Evolutionary conservation across 345 rosid species (phyloP), one percentile per base, ranked within the genome.

Genomic region (Hypericum androsaemum): DNA sequence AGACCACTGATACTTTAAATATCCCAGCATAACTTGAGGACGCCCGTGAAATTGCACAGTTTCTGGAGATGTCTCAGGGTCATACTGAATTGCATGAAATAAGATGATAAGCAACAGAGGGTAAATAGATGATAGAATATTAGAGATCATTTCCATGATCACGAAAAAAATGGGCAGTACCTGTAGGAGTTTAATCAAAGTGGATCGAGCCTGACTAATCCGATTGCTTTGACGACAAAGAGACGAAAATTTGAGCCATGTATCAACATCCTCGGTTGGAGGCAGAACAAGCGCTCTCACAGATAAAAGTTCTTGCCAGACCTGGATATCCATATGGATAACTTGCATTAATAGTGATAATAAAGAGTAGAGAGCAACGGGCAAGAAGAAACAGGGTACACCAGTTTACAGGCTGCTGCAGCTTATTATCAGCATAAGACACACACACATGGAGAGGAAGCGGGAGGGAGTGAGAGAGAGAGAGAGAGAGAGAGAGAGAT

Each of bases 171-270:
- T 35, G 43, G 40, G 10, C 50, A 1, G 32, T 39, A 83, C 98
- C 96, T 84, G 97, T 64, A 92, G 62, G 48, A 92, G 97, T 67
- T 85, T 85, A 57, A 88, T 72, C 62, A 92, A 75, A 52, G 97
- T 92, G 52, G 98, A 88, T 70, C 78, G 81, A 74, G 98, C 97
- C 76, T 88, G 98, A 68, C 90, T 85, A 64, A 88, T 81, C 63
- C 95, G 81, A 60, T 84, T 88, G 78, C 60, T 92, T 70, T 88
- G 72, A 43, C 86, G 82, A 70, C 98, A 92, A 53, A 88, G 95
- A 22, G 90, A 80, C 62, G 95, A 83, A 73, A 92, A 92, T 79
- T 83, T 88, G 58, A 92, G 88, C 98, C 97, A 92, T n/a, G 78
- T 83, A 66, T 92, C 95, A 68, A 80, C 72, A 64, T 92, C 97